phyloP scores from a whole-genome alignment of 2,329 filamentous ascomycete genomes.

The Fusarium robinianum region DNA sequence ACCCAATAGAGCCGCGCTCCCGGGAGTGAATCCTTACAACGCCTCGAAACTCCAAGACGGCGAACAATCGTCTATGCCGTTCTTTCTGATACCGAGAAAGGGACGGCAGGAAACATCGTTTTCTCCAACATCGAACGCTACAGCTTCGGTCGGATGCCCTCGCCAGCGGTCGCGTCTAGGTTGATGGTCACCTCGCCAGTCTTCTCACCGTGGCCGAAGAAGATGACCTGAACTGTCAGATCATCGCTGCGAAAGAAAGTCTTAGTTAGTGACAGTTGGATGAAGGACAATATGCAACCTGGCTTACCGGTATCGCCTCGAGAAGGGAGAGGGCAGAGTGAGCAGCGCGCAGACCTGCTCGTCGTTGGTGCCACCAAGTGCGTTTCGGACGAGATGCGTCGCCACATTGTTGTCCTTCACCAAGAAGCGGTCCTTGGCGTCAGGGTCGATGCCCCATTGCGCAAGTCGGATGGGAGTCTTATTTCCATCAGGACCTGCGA shows the following conservation, averaged over 20 bases:
- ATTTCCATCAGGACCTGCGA: slow-evolving; percentile 66
- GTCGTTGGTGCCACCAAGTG: slow-evolving; percentile 87
- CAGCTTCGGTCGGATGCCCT: slow-evolving; percentile 47
- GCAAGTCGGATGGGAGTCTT: slow-evolving; percentile 84
- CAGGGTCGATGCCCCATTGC: slow-evolving; percentile 84
- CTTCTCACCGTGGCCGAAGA: slow-evolving; percentile 84
- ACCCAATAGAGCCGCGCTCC: slow-evolving; percentile 14
- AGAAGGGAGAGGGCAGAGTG: slow-evolving; percentile 89
- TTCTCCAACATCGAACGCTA: slow-evolving; percentile 36
- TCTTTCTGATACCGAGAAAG: too few relatives aligned
- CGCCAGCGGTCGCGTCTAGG: slow-evolving; percentile 75
- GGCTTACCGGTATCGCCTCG: slow-evolving; percentile 79
- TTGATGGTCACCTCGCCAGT: slow-evolving; percentile 83
- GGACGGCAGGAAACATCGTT: too few relatives aligned
- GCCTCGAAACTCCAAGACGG: slow-evolving; percentile 29
- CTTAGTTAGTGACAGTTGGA: slow-evolving; percentile 17
- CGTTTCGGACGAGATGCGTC: slow-evolving; percentile 93
- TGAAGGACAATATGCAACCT: neutral
- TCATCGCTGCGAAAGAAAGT: slow-evolving; percentile 78
- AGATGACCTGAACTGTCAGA: slow-evolving; percentile 96
- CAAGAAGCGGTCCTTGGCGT: slow-evolving; percentile 80
- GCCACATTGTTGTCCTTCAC: slow-evolving; percentile 96
- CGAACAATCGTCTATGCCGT: too few relatives aligned
- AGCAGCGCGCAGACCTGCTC: slow-evolving; percentile 93
- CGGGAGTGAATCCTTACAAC: slow-evolving; percentile 25